Percentiles rank a stretch among this genome's conserved stretches.
These are phyloP conservation scores for Monosporascus sp. DNA, from an alignment of 2,329 filamentous ascomycete genomes.

Conservation along the genomic window DNA sequence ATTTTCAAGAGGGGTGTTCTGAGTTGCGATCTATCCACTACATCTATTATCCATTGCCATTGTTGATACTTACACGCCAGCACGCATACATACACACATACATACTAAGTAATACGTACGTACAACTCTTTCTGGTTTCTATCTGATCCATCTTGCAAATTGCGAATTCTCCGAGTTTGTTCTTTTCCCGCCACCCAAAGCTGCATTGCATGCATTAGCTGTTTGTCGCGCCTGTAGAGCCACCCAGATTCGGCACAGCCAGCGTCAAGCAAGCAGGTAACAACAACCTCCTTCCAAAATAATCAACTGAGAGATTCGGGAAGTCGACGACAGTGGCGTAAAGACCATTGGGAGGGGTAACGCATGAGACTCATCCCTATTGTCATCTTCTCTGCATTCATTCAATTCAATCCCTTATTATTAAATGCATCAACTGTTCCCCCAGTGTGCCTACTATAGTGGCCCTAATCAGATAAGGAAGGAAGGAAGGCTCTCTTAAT, in stretches of 20 bases:
- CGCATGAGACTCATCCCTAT: neutral
- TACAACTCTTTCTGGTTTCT: neutral
- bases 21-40: too few relatives aligned
- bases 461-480: neutral
- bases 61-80: neutral
- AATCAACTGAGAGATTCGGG: too few relatives aligned
- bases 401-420: neutral
- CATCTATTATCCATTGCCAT: neutral
- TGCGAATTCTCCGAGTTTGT: neutral
- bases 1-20: too few relatives aligned
- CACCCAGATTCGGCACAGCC: neutral
- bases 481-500: neutral
- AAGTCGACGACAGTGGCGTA: too few relatives aligned
- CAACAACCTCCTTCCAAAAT: too few relatives aligned
- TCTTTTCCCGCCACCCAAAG: neutral
- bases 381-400: neutral
- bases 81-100: neutral
- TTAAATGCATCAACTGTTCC: neutral
- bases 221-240: neutral
- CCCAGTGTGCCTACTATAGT: neutral
- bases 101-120: neutral
- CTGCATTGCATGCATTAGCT: neutral
- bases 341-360: neutral
- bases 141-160: neutral
- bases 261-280: too few relatives aligned